A percentile compares a stretch with the other conserved stretches of the same genome.
phyloP scores from a whole-genome alignment of 2,329 filamentous ascomycete species.

The Phaeosphaeriaceae sp. region DNA sequence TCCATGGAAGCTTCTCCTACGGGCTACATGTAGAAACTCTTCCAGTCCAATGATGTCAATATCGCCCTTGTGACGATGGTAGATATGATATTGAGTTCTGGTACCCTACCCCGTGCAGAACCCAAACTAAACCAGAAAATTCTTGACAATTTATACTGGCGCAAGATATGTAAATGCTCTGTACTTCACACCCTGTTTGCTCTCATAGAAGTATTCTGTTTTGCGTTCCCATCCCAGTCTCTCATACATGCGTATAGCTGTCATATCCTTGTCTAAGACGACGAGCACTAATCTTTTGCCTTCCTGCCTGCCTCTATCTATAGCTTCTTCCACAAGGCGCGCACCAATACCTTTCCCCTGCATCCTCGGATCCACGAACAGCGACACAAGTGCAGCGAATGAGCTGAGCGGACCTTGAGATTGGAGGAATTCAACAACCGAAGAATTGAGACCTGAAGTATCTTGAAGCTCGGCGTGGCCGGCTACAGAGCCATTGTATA shows the following conservation, averaged over 20 bases:
- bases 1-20: too few species aligned
- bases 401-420: background rate
- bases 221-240: background rate
- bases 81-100: background rate
- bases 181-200: background rate
- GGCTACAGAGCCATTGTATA: background rate
- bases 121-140: background rate
- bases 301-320: background rate
- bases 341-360: constrained; percentile 3
- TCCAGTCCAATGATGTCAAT: too few species aligned
- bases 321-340: background rate
- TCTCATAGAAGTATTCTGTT: constrained; percentile 4
- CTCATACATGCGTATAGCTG: constrained; percentile 8
- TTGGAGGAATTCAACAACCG: background rate
- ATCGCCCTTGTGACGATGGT: too few species aligned
- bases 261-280: constrained; percentile 5
- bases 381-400: background rate
- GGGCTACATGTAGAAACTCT: too few species aligned
- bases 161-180: constrained; percentile 2
- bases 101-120: background rate
- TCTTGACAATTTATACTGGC: background rate
- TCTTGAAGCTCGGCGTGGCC: constrained; percentile 1
- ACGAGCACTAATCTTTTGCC: constrained; percentile 4
- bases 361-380: constrained; percentile 3
- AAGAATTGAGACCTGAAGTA: background rate